These are phyloP conservation scores for Dendrothele bispora DNA, from an alignment of 768 basidiomycete genomes.

Conservation along the genomic window DNA sequence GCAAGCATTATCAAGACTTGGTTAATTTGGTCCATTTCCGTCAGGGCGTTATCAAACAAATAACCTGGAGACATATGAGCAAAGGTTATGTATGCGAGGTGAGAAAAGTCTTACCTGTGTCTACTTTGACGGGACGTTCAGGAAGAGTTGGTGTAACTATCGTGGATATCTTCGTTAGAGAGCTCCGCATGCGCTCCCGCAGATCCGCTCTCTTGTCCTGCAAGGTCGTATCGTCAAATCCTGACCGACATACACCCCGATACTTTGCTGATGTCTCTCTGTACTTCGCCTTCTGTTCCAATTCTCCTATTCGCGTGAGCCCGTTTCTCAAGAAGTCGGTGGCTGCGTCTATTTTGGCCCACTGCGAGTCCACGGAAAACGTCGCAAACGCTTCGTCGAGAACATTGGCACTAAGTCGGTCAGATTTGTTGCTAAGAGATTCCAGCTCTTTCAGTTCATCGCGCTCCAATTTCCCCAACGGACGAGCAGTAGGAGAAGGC, in stretches of 20 bases:
- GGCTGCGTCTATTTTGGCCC: not conserved
- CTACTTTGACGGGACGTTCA: not conserved
- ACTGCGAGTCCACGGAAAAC: not conserved
- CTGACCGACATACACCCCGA: no score
- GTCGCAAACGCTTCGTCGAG: not conserved
- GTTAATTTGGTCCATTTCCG: constrained; percentile 2
- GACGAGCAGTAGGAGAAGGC: not conserved
- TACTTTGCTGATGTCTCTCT: not conserved
- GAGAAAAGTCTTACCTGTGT: not conserved
- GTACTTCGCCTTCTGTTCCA: not conserved
- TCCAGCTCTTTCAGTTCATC: not conserved
- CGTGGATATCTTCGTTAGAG: not conserved
- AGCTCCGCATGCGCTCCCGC: not conserved
- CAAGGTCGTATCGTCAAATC: not conserved
- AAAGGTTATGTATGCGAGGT: not conserved
- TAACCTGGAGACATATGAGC: constrained; percentile 1
- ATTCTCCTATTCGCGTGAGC: not conserved
- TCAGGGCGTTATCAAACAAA: constrained; percentile 1
- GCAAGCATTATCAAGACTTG: constrained; percentile 11
- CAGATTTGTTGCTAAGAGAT: not conserved
- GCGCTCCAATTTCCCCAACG: not conserved
- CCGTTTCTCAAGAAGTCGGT: not conserved
- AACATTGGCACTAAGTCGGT: not conserved
- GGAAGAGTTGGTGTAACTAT: not conserved
- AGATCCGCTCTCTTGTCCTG: not conserved